Percentiles rank a stretch among this genome's conserved stretches.
Evolutionary conservation across 306 rosid species (phyloP).

Genomic region (Crotalaria pallida): DNA sequence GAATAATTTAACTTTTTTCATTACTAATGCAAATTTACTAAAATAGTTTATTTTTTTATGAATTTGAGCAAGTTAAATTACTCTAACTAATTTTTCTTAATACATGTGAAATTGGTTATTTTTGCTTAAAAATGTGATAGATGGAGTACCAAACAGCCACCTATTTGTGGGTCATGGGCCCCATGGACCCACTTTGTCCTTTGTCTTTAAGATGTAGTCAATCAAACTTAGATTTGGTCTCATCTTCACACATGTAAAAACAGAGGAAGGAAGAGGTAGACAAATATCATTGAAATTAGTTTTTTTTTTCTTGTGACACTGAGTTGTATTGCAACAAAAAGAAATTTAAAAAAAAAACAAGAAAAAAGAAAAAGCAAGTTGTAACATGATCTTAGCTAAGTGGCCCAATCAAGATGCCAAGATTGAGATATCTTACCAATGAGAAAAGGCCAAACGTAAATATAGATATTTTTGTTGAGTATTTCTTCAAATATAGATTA

Average conservation of each 20-base stretch:
- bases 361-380: not conserved
- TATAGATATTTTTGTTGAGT: not conserved
- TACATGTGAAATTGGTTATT: too few relatives aligned
- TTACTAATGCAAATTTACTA: too few relatives aligned
- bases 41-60: too few relatives aligned
- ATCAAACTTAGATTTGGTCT: conserved; percentile 19
- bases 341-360: too few relatives aligned
- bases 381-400: not conserved
- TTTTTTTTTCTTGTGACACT: too few relatives aligned
- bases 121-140: too few relatives aligned
- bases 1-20: too few relatives aligned
- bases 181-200: conserved; percentile 6
- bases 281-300: not conserved
- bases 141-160: conserved; percentile 24
- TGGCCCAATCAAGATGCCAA: conserved; percentile 19
- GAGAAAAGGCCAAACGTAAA: not conserved
- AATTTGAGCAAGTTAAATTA: too few relatives aligned
- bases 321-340: not conserved
- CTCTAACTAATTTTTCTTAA: too few relatives aligned
- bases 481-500: not conserved
- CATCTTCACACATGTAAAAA: conserved; percentile 19
- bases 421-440: conserved; percentile 19
- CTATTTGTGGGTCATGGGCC: conserved; percentile 22
- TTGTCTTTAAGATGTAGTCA: conserved; percentile 6
- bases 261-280: not conserved